phyloP scores from a whole-genome alignment of 805 yeast species.

The Ogataea pilisensis region DNA sequence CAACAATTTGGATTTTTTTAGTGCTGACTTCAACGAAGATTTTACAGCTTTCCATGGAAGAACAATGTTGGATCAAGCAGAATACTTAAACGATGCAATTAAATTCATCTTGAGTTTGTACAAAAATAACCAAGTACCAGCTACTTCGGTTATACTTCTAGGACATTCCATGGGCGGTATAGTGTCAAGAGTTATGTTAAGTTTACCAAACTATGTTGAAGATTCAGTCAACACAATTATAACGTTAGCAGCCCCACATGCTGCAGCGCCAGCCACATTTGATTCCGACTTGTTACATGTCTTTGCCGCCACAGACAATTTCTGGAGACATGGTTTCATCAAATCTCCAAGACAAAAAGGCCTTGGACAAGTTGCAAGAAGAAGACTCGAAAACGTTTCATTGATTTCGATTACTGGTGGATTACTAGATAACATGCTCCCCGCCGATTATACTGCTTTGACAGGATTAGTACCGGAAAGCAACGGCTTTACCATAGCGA shows the following conservation, averaged over 20 bases:
- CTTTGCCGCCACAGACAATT: slow-evolving; percentile 69
- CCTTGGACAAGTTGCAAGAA: slow-evolving; percentile 33
- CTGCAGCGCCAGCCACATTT: slow-evolving; percentile 87
- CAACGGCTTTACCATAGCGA: slow-evolving; percentile 78
- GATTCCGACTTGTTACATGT: slow-evolving; percentile 81
- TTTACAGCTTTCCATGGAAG: slow-evolving; percentile 95
- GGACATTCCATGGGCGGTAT: slow-evolving; percentile 99
- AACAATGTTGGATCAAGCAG: slow-evolving; percentile 90
- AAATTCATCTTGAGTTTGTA: slow-evolving; percentile 70
- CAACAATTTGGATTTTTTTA: slow-evolving; percentile 71
- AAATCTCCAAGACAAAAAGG: slow-evolving; percentile 13
- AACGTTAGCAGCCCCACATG: slow-evolving; percentile 88
- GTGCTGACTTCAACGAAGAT: slow-evolving; percentile 94
- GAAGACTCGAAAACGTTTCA: slow-evolving; percentile 54
- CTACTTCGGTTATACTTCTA: slow-evolving; percentile 64
- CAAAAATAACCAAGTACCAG: slow-evolving; percentile 23
- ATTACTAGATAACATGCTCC: slow-evolving; percentile 65
- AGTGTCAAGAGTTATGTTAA: slow-evolving; percentile 80
- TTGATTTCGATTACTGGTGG: slow-evolving; percentile 91
- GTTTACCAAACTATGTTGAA: slow-evolving; percentile 68
- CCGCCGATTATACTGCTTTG: slow-evolving; percentile 84
- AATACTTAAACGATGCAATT: slow-evolving; percentile 85
- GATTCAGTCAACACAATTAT: slow-evolving; percentile 78
- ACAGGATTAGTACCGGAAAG: slow-evolving; percentile 65
- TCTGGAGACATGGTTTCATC: slow-evolving; percentile 67